Evolutionary conservation across 371 early-diverging fungal genomes (phyloP).

Genomic region (Saksenaea oblongispora): DNA sequence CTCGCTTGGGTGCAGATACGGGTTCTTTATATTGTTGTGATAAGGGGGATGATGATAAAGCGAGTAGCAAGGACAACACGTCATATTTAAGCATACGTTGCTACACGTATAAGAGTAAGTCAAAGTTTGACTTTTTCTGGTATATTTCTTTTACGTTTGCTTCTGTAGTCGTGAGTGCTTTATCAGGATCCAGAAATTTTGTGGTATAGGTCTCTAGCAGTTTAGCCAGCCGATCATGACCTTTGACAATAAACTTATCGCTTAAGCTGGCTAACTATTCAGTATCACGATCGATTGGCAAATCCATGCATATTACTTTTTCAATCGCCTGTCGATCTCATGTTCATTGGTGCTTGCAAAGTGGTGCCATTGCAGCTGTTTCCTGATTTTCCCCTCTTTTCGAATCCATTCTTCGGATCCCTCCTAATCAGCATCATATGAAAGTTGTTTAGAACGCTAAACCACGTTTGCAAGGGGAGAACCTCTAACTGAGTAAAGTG

Average conservation of each 20-base stretch:
- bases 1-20: not conserved
- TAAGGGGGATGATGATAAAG: conserved; percentile 10
- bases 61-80: conserved; percentile 15
- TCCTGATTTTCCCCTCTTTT: not conserved
- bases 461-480: not conserved
- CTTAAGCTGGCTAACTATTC: conserved; percentile 9
- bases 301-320: not conserved
- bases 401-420: not conserved
- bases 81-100: conserved; percentile 21
- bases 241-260: conserved; percentile 22
- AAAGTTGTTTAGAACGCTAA: not conserved
- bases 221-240: conserved; percentile 11
- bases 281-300: not conserved
- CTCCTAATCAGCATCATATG: not conserved
- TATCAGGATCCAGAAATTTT: not conserved
- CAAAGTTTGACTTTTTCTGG: not conserved
- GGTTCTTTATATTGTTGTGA: not conserved
- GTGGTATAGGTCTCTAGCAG: not conserved
- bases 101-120: not conserved
- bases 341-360: conserved; percentile 9
- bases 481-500: not conserved
- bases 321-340: not conserved
- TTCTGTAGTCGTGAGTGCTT: not conserved
- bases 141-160: not conserved
- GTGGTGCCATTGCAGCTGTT: not conserved